Percentiles rank a stretch among this genome's conserved stretches.
phyloP scores from a whole-genome alignment of 2,329 filamentous ascomycete genomes.

The Ascochyta viciae-villosae region DNA sequence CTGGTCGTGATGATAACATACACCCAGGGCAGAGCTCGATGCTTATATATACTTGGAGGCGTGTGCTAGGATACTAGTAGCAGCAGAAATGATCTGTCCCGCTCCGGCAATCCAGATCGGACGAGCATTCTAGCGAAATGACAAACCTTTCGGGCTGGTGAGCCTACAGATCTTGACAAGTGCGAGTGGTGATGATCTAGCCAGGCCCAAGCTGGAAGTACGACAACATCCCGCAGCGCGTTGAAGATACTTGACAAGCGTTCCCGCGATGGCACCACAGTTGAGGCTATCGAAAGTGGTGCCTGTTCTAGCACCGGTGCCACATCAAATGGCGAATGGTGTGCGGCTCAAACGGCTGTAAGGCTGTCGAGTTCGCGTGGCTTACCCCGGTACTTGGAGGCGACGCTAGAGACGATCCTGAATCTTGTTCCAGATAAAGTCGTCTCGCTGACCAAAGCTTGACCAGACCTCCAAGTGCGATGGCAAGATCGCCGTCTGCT shows the following conservation, averaged over 20 bases:
- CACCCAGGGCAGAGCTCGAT: neutral
- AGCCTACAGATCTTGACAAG: neutral
- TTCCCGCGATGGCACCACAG: neutral
- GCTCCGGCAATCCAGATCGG: neutral
- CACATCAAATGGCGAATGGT: neutral
- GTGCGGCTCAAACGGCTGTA: constrained; percentile 5
- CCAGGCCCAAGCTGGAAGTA: neutral
- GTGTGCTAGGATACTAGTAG: neutral
- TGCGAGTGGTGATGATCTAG: neutral
- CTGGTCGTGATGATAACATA: neutral
- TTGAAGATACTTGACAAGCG: neutral
- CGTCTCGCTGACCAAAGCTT: neutral
- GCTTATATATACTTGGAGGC: neutral
- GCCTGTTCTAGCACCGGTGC: neutral
- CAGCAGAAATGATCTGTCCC: constrained; percentile 1
- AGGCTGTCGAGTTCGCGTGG: neutral
- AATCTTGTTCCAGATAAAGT: neutral
- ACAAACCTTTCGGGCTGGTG: neutral
- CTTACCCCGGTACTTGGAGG: neutral
- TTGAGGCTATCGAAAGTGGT: constrained; percentile 2
- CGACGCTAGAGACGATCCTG: neutral
- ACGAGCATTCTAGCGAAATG: neutral
- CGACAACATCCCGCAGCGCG: neutral
- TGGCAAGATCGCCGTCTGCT: neutral
- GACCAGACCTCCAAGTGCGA: neutral